Evolutionary conservation across 768 basidiomycete genomes (phyloP).

Genomic region (Termitomyces sp.): DNA sequence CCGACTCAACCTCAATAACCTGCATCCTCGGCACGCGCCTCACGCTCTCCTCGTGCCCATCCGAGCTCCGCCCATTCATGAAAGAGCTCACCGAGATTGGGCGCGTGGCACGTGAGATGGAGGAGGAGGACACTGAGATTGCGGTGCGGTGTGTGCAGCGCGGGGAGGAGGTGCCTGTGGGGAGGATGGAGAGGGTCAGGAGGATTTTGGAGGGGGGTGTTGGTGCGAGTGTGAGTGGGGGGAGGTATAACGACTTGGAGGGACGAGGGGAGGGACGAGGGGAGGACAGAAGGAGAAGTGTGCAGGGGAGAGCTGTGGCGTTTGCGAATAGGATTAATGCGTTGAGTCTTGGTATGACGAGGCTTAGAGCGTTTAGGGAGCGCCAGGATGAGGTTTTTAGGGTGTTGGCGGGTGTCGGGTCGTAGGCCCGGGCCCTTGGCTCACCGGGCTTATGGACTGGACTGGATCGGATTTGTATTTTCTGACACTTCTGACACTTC

Average conservation of each 20-base stretch:
- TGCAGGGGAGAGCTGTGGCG: constrained; percentile 62
- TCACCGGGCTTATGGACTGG: no score
- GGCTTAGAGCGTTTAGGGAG: no score
- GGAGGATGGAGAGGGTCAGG: no score
- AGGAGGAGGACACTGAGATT: constrained; percentile 49
- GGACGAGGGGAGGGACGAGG: no score
- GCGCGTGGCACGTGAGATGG: constrained; percentile 43
- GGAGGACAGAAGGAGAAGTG: constrained; percentile 35
- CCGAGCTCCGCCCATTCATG: constrained; percentile 66
- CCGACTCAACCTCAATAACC: constrained; percentile 48
- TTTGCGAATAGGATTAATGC: constrained; percentile 80
- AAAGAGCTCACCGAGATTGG: constrained; percentile 58
- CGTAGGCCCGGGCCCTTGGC: not conserved
- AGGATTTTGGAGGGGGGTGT: constrained; percentile 65
- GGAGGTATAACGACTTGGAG: no score
- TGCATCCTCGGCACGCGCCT: constrained; percentile 60
- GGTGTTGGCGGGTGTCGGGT: constrained; percentile 53
- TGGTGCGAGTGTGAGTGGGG: no score
- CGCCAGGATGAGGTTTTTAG: no score
- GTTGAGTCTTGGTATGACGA: no score
- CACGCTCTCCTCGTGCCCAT: constrained; percentile 60
- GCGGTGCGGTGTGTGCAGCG: constrained; percentile 45
- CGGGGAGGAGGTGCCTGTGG: constrained; percentile 34
- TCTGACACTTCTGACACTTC: no score
- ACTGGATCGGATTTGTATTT: no score